phyloP scores from a whole-genome alignment of 2,329 filamentous ascomycete species.

The Fusarium cyanostomum region DNA sequence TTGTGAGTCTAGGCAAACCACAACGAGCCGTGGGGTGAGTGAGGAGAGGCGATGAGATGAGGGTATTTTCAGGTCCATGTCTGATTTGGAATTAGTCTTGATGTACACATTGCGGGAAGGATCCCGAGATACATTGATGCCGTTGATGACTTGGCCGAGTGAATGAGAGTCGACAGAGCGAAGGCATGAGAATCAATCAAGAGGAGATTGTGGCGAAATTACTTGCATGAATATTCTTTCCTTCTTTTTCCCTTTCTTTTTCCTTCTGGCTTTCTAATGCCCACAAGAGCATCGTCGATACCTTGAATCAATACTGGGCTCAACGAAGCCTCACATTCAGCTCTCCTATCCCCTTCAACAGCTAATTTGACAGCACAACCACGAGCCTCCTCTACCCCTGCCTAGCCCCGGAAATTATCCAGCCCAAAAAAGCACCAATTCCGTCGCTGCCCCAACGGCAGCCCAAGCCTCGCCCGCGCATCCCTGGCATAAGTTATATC shows the following conservation, averaged over 20 bases:
- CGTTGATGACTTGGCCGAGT: neutral
- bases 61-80: slow-evolving; percentile 8
- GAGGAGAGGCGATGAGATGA: slow-evolving; percentile 1
- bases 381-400: slow-evolving; percentile 1
- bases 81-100: neutral
- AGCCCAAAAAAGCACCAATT: slow-evolving; percentile 1
- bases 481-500: too few species aligned
- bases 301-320: slow-evolving; percentile 6
- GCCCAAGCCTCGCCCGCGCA: neutral
- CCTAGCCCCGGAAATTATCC: slow-evolving; percentile 1
- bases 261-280: neutral
- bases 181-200: slow-evolving; percentile 16
- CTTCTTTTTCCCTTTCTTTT: neutral
- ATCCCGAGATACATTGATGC: neutral
- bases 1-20: slow-evolving; percentile 4
- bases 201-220: slow-evolving; percentile 23
- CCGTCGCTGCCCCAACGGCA: neutral
- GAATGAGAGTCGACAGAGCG: neutral
- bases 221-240: slow-evolving; percentile 2
- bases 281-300: neutral
- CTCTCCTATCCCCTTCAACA: neutral
- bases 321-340: slow-evolving; percentile 14
- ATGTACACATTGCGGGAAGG: neutral
- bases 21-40: slow-evolving; percentile 2
- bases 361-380: neutral